These are phyloP conservation scores for Kluyveromyces aestuarii DNA, from an alignment of 805 yeast species.

Conservation along the genomic window DNA sequence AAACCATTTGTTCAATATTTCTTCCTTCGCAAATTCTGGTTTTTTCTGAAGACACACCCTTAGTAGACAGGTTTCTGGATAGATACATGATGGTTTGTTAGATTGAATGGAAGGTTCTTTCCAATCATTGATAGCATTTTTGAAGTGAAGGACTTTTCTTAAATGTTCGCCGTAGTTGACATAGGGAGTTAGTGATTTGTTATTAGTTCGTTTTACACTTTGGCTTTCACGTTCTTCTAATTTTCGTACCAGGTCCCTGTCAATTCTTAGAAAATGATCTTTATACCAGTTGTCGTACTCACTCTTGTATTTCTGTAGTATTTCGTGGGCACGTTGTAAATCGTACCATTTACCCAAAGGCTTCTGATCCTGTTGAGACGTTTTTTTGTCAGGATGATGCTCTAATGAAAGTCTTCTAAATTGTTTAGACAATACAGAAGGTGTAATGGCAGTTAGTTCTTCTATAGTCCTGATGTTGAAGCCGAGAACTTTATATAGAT, in stretches of 20 bases:
- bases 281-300: slow-evolving; percentile 2
- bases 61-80: background rate
- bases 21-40: background rate
- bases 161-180: slow-evolving; percentile 21
- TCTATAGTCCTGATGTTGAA: slow-evolving; percentile 31
- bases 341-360: background rate
- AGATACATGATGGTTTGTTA: background rate
- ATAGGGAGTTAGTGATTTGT: slow-evolving; percentile 4
- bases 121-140: slow-evolving; percentile 22
- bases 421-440: slow-evolving; percentile 11
- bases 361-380: background rate
- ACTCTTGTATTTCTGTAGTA: background rate
- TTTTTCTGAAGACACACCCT: background rate
- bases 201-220: background rate
- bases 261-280: background rate
- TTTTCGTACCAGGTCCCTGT: slow-evolving; percentile 2
- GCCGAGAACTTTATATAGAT: slow-evolving; percentile 37
- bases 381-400: slow-evolving; percentile 22
- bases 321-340: background rate
- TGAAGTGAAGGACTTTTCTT: slow-evolving; percentile 22
- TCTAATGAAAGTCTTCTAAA: slow-evolving; percentile 17
- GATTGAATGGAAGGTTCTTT: slow-evolving; percentile 1
- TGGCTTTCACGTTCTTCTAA: slow-evolving; percentile 2
- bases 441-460: slow-evolving; percentile 35
- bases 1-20: background rate